Percentiles rank a stretch among this genome's conserved stretches.
Conservation (phyloP, 345 rosid genomes). For the Nephelium lappaceum region DNA sequence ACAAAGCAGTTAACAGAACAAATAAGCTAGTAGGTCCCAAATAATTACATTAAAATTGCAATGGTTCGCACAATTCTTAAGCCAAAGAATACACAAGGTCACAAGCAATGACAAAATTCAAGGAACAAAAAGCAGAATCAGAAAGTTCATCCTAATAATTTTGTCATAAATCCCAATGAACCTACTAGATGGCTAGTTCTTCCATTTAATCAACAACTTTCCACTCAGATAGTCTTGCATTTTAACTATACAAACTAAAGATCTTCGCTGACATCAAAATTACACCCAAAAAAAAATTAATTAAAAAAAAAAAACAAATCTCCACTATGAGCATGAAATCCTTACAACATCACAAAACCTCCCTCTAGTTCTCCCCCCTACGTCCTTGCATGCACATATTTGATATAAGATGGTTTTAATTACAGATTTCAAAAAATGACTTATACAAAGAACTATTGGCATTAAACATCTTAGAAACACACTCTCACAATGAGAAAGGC, state of each 20-base stretch:
- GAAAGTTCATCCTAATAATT: neutral
- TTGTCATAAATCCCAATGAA: neutral
- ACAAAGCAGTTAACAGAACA: neutral
- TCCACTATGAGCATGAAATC: neutral
- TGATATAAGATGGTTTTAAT: neutral
- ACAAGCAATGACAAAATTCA: neutral
- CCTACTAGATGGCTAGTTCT: neutral
- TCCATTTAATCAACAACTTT: neutral
- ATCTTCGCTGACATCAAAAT: neutral
- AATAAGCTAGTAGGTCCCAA: neutral
- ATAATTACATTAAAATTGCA: neutral
- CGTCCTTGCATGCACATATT: neutral
- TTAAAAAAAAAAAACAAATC: neutral
- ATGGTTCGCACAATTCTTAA: neutral
- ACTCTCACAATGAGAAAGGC: too few species aligned
- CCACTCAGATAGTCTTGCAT: neutral
- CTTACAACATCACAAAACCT: neutral
- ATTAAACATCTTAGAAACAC: too few species aligned
- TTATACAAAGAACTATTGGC: too few species aligned
- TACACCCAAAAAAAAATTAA: too few species aligned
- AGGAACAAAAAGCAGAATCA: neutral
- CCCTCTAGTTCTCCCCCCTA: neutral
- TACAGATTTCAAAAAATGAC: too few species aligned
- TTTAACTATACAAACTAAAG: neutral
- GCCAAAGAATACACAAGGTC: neutral